Evolutionary conservation across 2,329 filamentous ascomycete species (phyloP), one percentile per base, ranked within the genome.

Genomic region (Fusarium sp.): DNA sequence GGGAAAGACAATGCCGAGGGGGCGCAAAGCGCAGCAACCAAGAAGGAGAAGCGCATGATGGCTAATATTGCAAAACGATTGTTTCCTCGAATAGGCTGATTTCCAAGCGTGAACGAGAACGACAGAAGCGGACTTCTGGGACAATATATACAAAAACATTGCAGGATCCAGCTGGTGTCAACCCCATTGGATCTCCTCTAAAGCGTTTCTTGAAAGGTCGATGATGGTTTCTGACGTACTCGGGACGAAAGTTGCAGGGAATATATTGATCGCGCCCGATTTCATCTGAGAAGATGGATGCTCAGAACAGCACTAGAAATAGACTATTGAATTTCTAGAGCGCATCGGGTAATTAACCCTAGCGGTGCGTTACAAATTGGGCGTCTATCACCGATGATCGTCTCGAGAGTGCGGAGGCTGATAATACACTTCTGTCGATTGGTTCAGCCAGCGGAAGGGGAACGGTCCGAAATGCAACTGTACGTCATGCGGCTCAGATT

Each of bases 141-240:
- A n/a, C 6, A 6, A 48, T 13, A 23, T 18, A 42, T 31, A 58
- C 31, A 31, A 7, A 29, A 11, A 29, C 11, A 29, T 29, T 29
- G 27, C 27, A 29, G 27, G 27, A 9, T 29, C 11, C 9, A 29
- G 27, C 6, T 11, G 27, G 8, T 25, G 23, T 29, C 9, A 11
- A 29, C 9, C 11, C 6, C 11, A 11, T 36, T 3, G 14, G 20
- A 20, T 21, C 47, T 31, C 20, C 18, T 37, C 10, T 25, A n/a
- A n/a, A 10, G 14, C n/a, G 40, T 1, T 11, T 13, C 27, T 20
- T 21, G 6, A 10, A 11, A 17, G 11, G 25, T 11, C 23, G 21
- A 33, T 56, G 43, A 62, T 62, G 45, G 9, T 17, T 29, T 56
- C 60, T 62, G 57, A 63, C 60, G 60, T 50, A 50, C 36, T 47